These are phyloP conservation scores for Sutorius australiensis DNA, from an alignment of 768 basidiomycete species.

Conservation along the genomic window DNA sequence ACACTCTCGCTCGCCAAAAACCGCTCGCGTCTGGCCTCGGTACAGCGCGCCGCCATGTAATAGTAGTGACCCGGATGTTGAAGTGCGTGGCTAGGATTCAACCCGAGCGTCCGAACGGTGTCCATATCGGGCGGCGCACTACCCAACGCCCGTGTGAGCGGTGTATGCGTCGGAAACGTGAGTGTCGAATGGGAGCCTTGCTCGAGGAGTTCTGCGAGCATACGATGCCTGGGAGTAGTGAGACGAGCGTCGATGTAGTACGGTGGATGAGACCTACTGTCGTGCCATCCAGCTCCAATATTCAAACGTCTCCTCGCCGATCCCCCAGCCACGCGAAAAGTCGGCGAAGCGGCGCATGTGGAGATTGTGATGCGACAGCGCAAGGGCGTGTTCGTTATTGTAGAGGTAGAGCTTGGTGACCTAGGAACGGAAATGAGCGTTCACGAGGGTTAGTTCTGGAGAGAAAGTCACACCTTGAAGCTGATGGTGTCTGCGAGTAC, in stretches of 20 bases:
- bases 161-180: slow-evolving; percentile 56
- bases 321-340: slow-evolving; percentile 89
- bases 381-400: slow-evolving; percentile 78
- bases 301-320: slow-evolving; percentile 94
- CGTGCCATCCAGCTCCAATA: slow-evolving; percentile 97
- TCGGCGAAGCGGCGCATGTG: slow-evolving; percentile 86
- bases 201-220: slow-evolving; percentile 88
- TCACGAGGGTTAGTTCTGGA: not conserved
- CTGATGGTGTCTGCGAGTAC: slow-evolving; percentile 93
- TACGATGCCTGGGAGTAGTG: slow-evolving; percentile 59
- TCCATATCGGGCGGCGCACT: slow-evolving; percentile 47
- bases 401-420: slow-evolving; percentile 90
- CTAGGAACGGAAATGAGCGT: slow-evolving; percentile 35
- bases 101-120: slow-evolving; percentile 55
- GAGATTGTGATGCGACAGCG: slow-evolving; percentile 76
- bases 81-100: slow-evolving; percentile 78
- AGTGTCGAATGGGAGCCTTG: slow-evolving; percentile 67
- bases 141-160: slow-evolving; percentile 32
- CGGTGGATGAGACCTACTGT: slow-evolving; percentile 53
- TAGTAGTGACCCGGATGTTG: slow-evolving; percentile 88
- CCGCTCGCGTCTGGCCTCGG: slow-evolving; percentile 66
- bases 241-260: not conserved
- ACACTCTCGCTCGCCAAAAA: slow-evolving; percentile 54
- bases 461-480: slow-evolving; percentile 59
- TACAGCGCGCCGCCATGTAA: slow-evolving; percentile 85